phyloP scores from a whole-genome alignment of 345 rosid genomes.

The Eucalyptus leucophloia region DNA sequence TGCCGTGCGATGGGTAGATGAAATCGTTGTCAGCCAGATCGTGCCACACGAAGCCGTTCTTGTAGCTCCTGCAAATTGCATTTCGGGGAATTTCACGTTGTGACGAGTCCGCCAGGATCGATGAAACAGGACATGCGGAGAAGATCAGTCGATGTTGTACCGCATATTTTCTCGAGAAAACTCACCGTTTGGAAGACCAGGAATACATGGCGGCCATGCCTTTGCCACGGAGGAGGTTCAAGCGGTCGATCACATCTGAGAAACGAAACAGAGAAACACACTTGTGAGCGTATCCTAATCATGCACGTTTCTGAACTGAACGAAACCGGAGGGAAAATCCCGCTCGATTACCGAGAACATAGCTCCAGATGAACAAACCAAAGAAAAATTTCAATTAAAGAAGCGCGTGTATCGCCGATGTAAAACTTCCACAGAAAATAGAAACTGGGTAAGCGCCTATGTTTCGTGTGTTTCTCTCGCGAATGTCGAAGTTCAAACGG shows the following conservation, averaged over 20 bases:
- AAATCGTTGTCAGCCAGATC: constrained; percentile 72
- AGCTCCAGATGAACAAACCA: not conserved
- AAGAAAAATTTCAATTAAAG: not conserved
- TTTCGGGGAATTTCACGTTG: not conserved
- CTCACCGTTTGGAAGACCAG: constrained; percentile 93
- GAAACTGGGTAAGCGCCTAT: not conserved
- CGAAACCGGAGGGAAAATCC: not conserved
- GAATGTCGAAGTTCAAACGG: not conserved
- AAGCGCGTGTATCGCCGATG: not conserved
- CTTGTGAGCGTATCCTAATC: not conserved
- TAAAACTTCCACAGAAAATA: not conserved
- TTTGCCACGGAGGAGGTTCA: constrained; percentile 76
- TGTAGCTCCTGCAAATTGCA: constrained; percentile 56
- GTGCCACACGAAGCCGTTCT: constrained; percentile 93
- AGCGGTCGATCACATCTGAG: constrained; percentile 74
- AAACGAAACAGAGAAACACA: not conserved
- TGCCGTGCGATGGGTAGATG: constrained; percentile 74
- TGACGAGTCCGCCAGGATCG: not conserved
- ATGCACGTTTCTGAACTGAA: not conserved
- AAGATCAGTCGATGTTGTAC: not conserved
- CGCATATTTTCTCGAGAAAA: not conserved
- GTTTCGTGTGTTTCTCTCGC: not conserved
- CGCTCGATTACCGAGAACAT: not conserved
- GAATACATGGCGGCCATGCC: constrained; percentile 86
- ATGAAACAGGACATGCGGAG: not conserved